phyloP scores from a whole-genome alignment of 176 grass and related monocot genomes.

The Musa troglodytarum region DNA sequence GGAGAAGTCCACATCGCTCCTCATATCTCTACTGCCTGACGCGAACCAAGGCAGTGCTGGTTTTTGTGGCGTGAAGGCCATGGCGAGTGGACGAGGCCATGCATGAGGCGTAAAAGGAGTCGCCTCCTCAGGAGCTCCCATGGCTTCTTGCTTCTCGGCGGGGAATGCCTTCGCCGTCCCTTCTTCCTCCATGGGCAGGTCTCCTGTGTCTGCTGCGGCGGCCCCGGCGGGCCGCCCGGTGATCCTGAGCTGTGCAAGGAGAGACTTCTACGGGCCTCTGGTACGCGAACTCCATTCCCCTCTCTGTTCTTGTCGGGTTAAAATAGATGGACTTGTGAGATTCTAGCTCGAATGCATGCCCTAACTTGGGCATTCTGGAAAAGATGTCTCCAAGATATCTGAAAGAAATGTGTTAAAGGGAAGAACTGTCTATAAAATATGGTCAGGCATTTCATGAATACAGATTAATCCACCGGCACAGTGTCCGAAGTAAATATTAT shows the following conservation, averaged over 20 bases:
- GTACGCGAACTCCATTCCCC: conserved; percentile 14
- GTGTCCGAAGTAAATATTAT: too few relatives aligned
- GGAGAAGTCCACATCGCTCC: too few relatives aligned
- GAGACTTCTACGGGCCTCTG: conserved; percentile 42
- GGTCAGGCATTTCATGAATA: too few relatives aligned
- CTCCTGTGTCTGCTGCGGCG: not conserved
- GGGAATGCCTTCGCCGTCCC: not conserved
- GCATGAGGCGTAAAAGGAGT: conserved; percentile 1
- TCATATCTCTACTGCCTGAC: too few relatives aligned
- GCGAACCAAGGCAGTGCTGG: too few relatives aligned
- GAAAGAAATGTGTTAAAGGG: too few relatives aligned
- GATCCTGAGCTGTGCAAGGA: conserved; percentile 44
- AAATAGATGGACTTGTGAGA: too few relatives aligned
- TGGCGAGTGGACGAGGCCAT: conserved; percentile 28
- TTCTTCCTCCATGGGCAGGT: conserved; percentile 13
- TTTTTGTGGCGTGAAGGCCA: not conserved
- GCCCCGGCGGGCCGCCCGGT: conserved; percentile 26
- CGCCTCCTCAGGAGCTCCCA: conserved; percentile 20
- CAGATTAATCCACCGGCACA: too few relatives aligned
- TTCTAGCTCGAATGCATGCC: too few relatives aligned
- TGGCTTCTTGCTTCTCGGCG: conserved; percentile 22
- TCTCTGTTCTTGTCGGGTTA: not conserved
- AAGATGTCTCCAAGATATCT: too few relatives aligned
- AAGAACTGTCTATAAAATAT: too few relatives aligned
- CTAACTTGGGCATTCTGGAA: too few relatives aligned